Evolutionary conservation across 2,329 filamentous ascomycete genomes (phyloP).

Genomic region (Verticillium zaregamsianum): DNA sequence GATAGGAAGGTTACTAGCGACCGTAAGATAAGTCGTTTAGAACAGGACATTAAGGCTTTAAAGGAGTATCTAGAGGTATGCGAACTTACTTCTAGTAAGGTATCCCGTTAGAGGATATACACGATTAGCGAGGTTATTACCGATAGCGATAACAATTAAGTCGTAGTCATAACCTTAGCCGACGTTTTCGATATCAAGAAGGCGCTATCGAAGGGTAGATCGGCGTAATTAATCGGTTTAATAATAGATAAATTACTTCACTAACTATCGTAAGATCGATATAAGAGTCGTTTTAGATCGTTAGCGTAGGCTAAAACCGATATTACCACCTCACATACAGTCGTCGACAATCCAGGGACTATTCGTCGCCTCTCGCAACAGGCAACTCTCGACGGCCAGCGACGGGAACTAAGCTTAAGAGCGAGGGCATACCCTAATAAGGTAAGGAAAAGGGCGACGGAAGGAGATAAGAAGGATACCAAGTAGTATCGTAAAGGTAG

Average conservation of each 20-base stretch:
- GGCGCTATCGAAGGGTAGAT: slow-evolving; percentile 25
- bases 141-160: slow-evolving; percentile 31
- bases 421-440: neutral
- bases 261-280: slow-evolving; percentile 15
- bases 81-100: slow-evolving; percentile 25
- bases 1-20: slow-evolving; percentile 16
- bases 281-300: slow-evolving; percentile 15
- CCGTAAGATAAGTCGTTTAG: slow-evolving; percentile 22
- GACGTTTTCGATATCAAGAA: slow-evolving; percentile 36
- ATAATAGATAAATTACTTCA: slow-evolving; percentile 21
- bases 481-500: neutral
- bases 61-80: slow-evolving; percentile 34
- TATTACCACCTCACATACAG: neutral
- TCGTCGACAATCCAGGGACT: neutral
- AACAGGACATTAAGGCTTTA: slow-evolving; percentile 27
- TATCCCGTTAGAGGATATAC: slow-evolving; percentile 26
- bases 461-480: neutral
- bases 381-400: neutral
- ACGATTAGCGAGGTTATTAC: slow-evolving; percentile 30
- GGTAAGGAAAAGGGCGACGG: neutral
- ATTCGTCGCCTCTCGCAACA: neutral
- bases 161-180: slow-evolving; percentile 34
- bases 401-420: neutral
- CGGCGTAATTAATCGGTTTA: slow-evolving; percentile 30
- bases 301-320: neutral